These are phyloP conservation scores for Psilocybe azurescens DNA, from an alignment of 768 basidiomycete species.

Conservation along the genomic window DNA sequence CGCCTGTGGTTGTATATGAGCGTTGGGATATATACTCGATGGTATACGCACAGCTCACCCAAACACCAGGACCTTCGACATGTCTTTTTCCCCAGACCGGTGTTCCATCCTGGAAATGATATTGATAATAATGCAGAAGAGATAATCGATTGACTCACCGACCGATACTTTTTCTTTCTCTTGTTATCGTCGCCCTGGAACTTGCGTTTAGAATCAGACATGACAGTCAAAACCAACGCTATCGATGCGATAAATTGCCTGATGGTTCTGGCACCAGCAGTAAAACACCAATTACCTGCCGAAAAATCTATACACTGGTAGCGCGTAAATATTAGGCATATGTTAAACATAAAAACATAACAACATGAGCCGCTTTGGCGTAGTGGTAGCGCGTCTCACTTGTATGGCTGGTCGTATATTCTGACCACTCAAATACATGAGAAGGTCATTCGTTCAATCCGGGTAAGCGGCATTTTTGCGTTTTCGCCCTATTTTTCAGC, in stretches of 20 bases:
- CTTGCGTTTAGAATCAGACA: slow-evolving; percentile 35
- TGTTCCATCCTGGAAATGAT: slow-evolving; percentile 59
- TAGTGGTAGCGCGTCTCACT: slow-evolving; percentile 49
- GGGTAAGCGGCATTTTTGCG: slow-evolving; percentile 37
- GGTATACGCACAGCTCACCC: slow-evolving; percentile 69
- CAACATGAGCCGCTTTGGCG: slow-evolving; percentile 36
- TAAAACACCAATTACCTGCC: too few relatives aligned
- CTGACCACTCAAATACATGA: slow-evolving; percentile 18
- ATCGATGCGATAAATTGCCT: neutral
- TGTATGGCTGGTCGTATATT: slow-evolving; percentile 24
- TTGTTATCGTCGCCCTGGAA: slow-evolving; percentile 30
- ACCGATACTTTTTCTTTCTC: slow-evolving; percentile 56
- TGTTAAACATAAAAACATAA: too few relatives aligned
- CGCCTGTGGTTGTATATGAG: slow-evolving; percentile 38
- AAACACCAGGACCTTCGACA: slow-evolving; percentile 84
- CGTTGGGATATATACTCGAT: neutral
- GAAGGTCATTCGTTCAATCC: slow-evolving; percentile 49
- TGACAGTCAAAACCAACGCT: slow-evolving; percentile 14
- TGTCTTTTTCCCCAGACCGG: slow-evolving; percentile 67
- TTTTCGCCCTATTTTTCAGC: neutral
- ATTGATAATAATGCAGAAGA: neutral
- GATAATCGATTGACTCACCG: slow-evolving; percentile 39
- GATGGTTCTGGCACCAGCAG: too few relatives aligned
- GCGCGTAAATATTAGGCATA: slow-evolving; percentile 25
- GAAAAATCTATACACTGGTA: slow-evolving; percentile 24